Evolutionary conservation across 1,284 basidiomycete genomes (phyloP), one percentile per base, ranked within the genome.

Genomic region (Marasmius oreades): DNA sequence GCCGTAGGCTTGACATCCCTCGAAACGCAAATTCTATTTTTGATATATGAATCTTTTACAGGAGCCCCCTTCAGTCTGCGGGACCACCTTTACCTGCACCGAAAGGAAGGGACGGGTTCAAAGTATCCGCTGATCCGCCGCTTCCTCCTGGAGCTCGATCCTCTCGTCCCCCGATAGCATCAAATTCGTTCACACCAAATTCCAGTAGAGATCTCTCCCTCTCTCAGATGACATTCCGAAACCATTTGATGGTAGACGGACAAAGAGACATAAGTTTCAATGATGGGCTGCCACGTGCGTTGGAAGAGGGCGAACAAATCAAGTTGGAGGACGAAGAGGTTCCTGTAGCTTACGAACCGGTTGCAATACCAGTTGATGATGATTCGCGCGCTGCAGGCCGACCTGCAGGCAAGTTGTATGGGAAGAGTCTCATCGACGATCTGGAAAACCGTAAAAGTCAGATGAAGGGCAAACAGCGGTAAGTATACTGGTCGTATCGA

Each of bases 161-260:
- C 43, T 70, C 77, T 11, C 80, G 80, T 31, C 68, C 67, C 24
- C 80, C 84, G 2, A 63, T 78, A 48, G 75, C 83, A 46, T 82
- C 83, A 22, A 89, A 90, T 64, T 82, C 82, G 2, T 88, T 90
- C 67, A 90, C 84, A 7, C 87, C 88, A 4, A 92, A 92, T 65
- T 86, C 90, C 20, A 76, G 87, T n/a, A 70, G 77, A 33, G 86
- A 77, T 61, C 75, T 92, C 47, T 81, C 87, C 0, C 70, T 90
- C 36, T 90, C 90, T 23, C 90, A 92, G 65, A 77, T 91, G 61
- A 87, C 87, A 6, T 92, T 92, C 76, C 81, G 90, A 34, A 90
- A 90, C 66, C 85, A 82, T 0, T 73, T 92, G 24, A 72, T 79
- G 58, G 79, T 86, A 7, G 87, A 81, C 39, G 88, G 85, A 1